Evolutionary conservation across 208 protist species (phyloP).

Genomic region (Crithidia bombi): DNA sequence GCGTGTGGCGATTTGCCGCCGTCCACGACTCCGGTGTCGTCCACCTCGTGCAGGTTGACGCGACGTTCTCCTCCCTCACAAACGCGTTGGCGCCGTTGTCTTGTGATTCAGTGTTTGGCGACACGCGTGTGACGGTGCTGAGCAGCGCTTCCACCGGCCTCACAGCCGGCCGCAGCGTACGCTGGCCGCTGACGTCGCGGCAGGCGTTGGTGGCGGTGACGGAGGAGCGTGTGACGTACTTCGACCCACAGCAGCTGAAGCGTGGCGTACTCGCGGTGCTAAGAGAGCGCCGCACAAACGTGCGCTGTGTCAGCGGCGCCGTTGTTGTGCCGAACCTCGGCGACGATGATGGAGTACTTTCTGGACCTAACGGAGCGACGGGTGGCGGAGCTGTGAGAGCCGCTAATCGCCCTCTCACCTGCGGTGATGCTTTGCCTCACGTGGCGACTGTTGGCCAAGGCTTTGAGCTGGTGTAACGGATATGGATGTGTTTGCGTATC

Average conservation of each 20-base stretch:
- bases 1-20: conserved; percentile 30
- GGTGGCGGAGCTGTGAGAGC: neutral
- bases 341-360: neutral
- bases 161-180: conserved; percentile 57
- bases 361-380: neutral
- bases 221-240: conserved; percentile 43
- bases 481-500: neutral
- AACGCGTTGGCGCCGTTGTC: neutral
- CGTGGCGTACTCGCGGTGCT: conserved; percentile 11
- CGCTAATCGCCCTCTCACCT: neutral
- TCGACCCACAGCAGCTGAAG: conserved; percentile 26
- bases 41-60: conserved; percentile 25
- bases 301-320: conserved; percentile 72
- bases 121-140: conserved; percentile 7
- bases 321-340: conserved; percentile 14
- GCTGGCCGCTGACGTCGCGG: conserved; percentile 33
- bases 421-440: neutral
- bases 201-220: conserved; percentile 37
- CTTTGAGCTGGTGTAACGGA: conserved; percentile 27
- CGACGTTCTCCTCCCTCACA: neutral
- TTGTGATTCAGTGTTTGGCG: neutral
- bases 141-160: conserved; percentile 47
- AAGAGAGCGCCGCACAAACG: conserved; percentile 41
- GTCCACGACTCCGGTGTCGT: conserved; percentile 55
- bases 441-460: conserved; percentile 50